Evolutionary conservation across 208 protist genomes (phyloP).

Genomic region (Angomonas deanei): DNA sequence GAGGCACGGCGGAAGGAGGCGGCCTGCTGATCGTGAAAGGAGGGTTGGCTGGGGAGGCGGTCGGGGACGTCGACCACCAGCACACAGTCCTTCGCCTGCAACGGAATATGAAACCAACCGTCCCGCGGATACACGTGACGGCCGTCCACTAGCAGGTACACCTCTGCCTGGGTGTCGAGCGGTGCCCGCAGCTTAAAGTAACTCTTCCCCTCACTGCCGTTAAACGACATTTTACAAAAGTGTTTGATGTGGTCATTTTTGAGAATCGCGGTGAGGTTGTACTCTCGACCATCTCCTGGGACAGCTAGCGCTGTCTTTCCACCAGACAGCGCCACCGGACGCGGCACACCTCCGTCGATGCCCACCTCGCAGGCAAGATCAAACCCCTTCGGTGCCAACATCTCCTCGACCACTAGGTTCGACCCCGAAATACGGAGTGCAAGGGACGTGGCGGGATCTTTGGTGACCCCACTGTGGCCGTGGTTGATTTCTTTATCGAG

Average conservation of each 20-base stretch:
- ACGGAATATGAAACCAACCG: constrained; percentile 64
- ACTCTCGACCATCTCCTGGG: constrained; percentile 67
- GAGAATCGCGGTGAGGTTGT: constrained; percentile 59
- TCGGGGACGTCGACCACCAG: constrained; percentile 24
- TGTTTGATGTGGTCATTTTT: constrained; percentile 36
- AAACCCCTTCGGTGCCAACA: constrained; percentile 38
- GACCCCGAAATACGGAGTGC: constrained; percentile 58
- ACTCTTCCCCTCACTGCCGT: constrained; percentile 54
- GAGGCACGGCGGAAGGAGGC: not conserved
- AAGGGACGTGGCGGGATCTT: constrained; percentile 38
- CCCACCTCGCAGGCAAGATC: constrained; percentile 63
- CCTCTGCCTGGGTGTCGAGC: constrained; percentile 19
- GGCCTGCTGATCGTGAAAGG: not conserved
- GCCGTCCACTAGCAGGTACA: constrained; percentile 59
- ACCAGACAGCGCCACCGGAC: constrained; percentile 35
- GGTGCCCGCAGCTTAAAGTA: constrained; percentile 57
- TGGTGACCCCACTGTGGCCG: constrained; percentile 57
- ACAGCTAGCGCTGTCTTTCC: constrained; percentile 34
- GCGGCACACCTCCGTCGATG: constrained; percentile 45
- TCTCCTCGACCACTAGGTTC: constrained; percentile 71
- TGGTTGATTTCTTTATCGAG: constrained; percentile 69
- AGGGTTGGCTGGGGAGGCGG: not conserved
- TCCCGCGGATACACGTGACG: constrained; percentile 26
- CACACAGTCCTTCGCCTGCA: constrained; percentile 51
- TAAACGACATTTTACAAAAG: constrained; percentile 65